These are phyloP conservation scores for Alloascoidea hylecoeti DNA, from an alignment of 805 yeast species.

Conservation along the genomic window DNA sequence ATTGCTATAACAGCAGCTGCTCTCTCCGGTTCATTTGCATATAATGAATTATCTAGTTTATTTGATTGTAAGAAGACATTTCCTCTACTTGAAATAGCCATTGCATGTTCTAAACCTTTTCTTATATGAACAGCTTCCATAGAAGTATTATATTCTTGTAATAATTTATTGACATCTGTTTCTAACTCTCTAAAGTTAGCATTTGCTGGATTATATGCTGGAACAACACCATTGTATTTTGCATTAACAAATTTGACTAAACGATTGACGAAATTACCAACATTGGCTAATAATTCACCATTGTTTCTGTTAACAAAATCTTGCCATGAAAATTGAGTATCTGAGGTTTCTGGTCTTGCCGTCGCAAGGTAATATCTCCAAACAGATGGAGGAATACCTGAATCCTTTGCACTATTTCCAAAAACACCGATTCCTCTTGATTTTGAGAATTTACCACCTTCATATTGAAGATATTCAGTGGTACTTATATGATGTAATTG, in stretches of 20 bases:
- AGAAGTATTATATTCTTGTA: constrained; percentile 47
- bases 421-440: constrained; percentile 97
- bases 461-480: constrained; percentile 94
- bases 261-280: constrained; percentile 95
- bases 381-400: constrained; percentile 82
- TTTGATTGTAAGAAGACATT: constrained; percentile 93
- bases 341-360: constrained; percentile 90
- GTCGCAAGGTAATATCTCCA: constrained; percentile 96
- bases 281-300: constrained; percentile 84
- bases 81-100: constrained; percentile 87
- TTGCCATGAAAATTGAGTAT: constrained; percentile 94
- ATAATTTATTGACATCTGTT: constrained; percentile 33
- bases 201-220: constrained; percentile 34
- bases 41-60: constrained; percentile 81
- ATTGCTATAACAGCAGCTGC: constrained; percentile 89
- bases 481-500: constrained; percentile 82
- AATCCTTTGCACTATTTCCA: constrained; percentile 93
- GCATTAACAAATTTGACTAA: constrained; percentile 80
- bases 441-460: constrained; percentile 95
- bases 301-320: constrained; percentile 92
- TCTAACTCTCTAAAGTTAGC: constrained; percentile 28
- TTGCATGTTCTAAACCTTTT: constrained; percentile 82
- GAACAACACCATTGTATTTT: constrained; percentile 85
- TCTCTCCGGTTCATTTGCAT: constrained; percentile 58
- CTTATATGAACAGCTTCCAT: constrained; percentile 75